Evolutionary conservation across 2,329 filamentous ascomycete species (phyloP), one percentile per base, ranked within the genome.

Genomic region (Ophiosphaerella korrae): DNA sequence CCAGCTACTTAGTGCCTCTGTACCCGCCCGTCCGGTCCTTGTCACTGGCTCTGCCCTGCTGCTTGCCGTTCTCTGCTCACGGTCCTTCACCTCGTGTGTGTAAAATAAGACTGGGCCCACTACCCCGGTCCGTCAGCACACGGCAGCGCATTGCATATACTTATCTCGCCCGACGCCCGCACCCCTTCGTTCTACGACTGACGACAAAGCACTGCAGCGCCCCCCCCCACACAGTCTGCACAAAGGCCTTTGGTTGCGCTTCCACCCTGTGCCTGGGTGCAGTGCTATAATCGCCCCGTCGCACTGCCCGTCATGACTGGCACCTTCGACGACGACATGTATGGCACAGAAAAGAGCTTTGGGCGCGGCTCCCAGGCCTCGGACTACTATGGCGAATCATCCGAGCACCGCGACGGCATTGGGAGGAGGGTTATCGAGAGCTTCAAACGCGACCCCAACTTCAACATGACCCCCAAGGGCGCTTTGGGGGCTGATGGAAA

Each of bases 401-500:
- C 67, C 6, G 52, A 58, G 14, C 69, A 72, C 55, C 53, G 66
- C 16, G 66, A 70, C 5, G 61, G 66, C 32, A 55, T 74, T 8
- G 69, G 66, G 18, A 58, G 67, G 45, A 61, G 85, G 83, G 55
- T 75, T 18, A 52, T 75, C 46, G 72, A 75, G 57, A 74, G 72
- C 56, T 75, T 75, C 65, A 70, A 70, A 53, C 52, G 72, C 33
- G 71, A 74, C 45, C 72, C 71, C 8, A 74, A 70, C 42, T 64
- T 64, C 41, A 82, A 73, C 48, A 75, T 79, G 40, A 80, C 77
- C 33, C 78, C 78, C 4, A 74, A 75, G 55, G 76, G 75, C 21
- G 68, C 70, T 23, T 65, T 80, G 13, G 79, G 78, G 45, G 78
- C 78, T 6, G 80, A 84, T 73, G 81, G 81, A 46, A 78, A 79